Conservation (phyloP, 371 early-diverging fungal genomes). For the Cladochytrium tenue region DNA sequence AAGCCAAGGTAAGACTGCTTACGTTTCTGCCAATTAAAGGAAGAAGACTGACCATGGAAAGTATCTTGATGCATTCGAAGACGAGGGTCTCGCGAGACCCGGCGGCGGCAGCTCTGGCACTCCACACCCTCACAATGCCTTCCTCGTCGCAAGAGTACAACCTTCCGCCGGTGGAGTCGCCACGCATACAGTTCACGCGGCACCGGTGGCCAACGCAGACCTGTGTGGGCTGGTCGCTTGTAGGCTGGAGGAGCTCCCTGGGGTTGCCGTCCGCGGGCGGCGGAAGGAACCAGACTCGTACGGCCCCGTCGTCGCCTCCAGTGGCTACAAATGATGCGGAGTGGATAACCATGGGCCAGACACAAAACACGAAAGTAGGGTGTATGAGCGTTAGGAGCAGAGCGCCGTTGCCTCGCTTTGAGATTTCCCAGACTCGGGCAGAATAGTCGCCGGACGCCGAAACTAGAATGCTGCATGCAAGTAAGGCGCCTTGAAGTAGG, state of each 20-base stretch:
- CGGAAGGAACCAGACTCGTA: no score
- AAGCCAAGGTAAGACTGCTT: background rate
- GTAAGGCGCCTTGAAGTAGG: no score
- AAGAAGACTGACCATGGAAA: slow-evolving; percentile 6
- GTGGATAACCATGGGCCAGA: background rate
- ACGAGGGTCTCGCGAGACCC: slow-evolving; percentile 1
- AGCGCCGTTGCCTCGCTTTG: no score
- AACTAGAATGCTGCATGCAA: background rate
- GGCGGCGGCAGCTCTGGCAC: slow-evolving; percentile 11
- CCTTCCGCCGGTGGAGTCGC: slow-evolving; percentile 34
- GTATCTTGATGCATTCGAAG: slow-evolving; percentile 36
- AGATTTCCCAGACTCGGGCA: background rate
- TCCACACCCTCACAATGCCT: slow-evolving; percentile 43
- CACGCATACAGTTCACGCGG: slow-evolving; percentile 34
- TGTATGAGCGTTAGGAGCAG: no score
- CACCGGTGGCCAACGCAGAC: slow-evolving; percentile 29
- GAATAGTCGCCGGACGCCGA: background rate
- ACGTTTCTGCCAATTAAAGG: background rate
- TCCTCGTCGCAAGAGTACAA: slow-evolving; percentile 39
- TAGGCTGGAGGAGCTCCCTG: no score
- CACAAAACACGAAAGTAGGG: background rate
- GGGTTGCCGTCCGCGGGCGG: no score
- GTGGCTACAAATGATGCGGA: background rate
- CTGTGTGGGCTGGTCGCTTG: slow-evolving; percentile 20
- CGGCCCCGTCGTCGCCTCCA: background rate